Evolutionary conservation across 768 basidiomycete genomes (phyloP), one percentile per base, ranked within the genome.

Genomic region (Lenzites betulinus): DNA sequence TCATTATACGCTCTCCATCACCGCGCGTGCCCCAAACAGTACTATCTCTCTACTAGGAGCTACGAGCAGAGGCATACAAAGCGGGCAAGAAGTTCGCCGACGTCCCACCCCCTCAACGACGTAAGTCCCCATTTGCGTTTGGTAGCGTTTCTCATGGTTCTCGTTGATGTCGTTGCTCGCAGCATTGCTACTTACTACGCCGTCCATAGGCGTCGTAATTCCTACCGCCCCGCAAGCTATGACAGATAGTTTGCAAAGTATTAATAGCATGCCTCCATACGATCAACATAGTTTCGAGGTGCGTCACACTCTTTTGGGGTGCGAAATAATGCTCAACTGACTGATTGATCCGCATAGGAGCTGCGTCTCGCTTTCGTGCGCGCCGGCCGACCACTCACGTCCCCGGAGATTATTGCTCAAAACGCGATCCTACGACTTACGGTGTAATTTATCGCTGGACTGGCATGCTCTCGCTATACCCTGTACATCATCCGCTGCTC

Each of bases 251-350:
- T 73, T 75, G 48, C 77, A 80, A 42, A 74, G 69, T 41, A 75
- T 82, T 58, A 73, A 67, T 38, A 67, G 78, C 2, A 70, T 75
- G 28, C 70, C 73, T 15, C 70, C 66, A 49, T 82, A 73, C 55
- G 70, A 73, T 7, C 73, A 75, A 52, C 82, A 83, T 60, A 79
- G 79, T 50, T 76, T 81, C 63, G 83, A 84, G 79, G 83, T 83
- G 47, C 58, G 66, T 63, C n/a, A 22, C 16, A 22, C n/a, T 28
- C 13, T 7, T 38, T 51, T 42, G 41, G n/a, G n/a, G n/a, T n/a
- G n/a, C n/a, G n/a, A n/a, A 22, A 50, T 7, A 26, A 25, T 12
- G 13, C 46, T 57, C 23, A 39, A 39, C 33, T 46, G 5, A 7
- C 49, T 11, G 12, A 2, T 51, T 22, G 39, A 22, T 43, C 44